These are phyloP conservation scores for Triadica sebifera DNA, from an alignment of 345 rosid genomes.

Conservation along the genomic window DNA sequence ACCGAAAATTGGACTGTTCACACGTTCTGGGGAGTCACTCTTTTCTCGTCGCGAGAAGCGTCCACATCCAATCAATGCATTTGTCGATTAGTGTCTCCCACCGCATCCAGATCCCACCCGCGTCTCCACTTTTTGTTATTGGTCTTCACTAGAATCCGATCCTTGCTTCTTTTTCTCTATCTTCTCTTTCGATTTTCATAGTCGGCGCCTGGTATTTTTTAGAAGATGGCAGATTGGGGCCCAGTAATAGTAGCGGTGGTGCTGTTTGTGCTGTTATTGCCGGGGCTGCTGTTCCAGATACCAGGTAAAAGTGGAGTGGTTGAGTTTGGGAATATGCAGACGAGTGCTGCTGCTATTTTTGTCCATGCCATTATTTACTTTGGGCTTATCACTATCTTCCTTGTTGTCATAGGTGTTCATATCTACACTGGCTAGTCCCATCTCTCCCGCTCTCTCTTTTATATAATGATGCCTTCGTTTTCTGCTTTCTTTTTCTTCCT, in stretches of 20 bases:
- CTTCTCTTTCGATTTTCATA: no score
- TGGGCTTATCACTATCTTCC: constrained; percentile 56
- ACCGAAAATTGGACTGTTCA: neutral
- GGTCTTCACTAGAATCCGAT: no score
- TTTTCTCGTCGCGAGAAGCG: constrained; percentile 4
- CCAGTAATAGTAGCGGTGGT: constrained; percentile 51
- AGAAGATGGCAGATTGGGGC: constrained; percentile 65
- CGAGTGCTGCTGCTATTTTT: constrained; percentile 48
- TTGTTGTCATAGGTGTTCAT: constrained; percentile 52
- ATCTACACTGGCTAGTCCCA: constrained; percentile 39
- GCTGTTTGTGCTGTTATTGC: constrained; percentile 49
- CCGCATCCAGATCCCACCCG: no score
- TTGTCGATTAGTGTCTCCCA: neutral
- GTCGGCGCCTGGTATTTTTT: no score
- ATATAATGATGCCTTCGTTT: neutral
- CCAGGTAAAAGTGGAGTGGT: constrained; percentile 46
- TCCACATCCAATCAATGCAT: constrained; percentile 3
- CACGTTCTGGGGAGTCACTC: neutral
- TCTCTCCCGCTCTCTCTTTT: neutral
- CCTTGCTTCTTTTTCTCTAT: no score
- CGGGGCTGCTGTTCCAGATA: constrained; percentile 55
- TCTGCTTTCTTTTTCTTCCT: neutral
- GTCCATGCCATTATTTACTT: constrained; percentile 52
- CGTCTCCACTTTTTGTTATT: neutral
- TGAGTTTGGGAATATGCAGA: constrained; percentile 57